Evolutionary conservation across 1,284 basidiomycete genomes (phyloP).

Genomic region (Cystobasidium slooffiae): DNA sequence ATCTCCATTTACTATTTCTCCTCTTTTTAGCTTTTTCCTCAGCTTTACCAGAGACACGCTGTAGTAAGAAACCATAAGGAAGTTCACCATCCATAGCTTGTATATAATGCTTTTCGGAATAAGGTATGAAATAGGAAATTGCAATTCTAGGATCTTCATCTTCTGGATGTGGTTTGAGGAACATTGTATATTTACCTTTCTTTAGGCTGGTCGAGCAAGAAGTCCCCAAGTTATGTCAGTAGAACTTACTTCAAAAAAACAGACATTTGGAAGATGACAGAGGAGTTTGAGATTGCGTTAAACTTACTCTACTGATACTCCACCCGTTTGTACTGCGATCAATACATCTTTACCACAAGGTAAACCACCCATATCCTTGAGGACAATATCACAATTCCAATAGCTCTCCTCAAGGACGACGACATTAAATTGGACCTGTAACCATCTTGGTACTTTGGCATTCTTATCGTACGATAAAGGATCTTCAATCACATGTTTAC

Average conservation of each 20-base stretch:
- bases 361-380: conserved; percentile 31
- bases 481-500: conserved; percentile 36
- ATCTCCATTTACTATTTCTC: conserved; percentile 15
- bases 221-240: neutral
- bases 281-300: neutral
- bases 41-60: conserved; percentile 27
- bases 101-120: conserved; percentile 35
- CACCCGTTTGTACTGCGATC: conserved; percentile 34
- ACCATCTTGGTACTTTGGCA: conserved; percentile 27
- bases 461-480: conserved; percentile 9
- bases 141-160: conserved; percentile 37
- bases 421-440: conserved; percentile 39
- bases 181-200: conserved; percentile 30
- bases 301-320: conserved; percentile 24
- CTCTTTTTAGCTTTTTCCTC: conserved; percentile 24
- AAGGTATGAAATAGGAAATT: conserved; percentile 32
- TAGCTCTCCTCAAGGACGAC: conserved; percentile 28
- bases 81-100: conserved; percentile 36
- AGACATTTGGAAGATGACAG: too few species aligned
- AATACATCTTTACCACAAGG: conserved; percentile 32
- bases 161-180: conserved; percentile 25
- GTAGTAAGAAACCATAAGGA: conserved; percentile 30
- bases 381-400: conserved; percentile 32
- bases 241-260: too few species aligned
- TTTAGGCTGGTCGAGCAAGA: conserved; percentile 1